Evolutionary conservation across 805 yeast species (phyloP).

Genomic region (Saturnispora quitensis): DNA sequence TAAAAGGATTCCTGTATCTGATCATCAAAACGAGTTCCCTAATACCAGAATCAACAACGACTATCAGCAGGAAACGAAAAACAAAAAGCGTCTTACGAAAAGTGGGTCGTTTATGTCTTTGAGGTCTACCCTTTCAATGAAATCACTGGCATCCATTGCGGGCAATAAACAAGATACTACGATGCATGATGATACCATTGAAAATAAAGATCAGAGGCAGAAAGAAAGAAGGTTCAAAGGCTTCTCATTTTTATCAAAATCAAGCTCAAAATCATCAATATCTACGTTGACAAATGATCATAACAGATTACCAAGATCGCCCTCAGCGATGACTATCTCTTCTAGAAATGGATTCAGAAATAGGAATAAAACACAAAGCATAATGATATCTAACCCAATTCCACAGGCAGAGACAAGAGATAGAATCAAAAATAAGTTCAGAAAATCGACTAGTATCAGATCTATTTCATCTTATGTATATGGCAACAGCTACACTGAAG

Average conservation of each 20-base stretch:
- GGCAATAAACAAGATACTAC: neutral
- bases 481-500: neutral
- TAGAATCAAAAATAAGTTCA: neutral
- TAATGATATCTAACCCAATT: neutral
- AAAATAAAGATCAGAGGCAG: neutral
- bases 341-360: neutral
- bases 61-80: neutral
- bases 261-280: neutral
- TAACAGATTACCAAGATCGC: neutral
- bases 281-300: neutral
- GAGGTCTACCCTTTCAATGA: neutral
- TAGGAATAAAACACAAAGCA: neutral
- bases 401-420: neutral
- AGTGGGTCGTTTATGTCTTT: neutral
- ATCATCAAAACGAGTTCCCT: neutral
- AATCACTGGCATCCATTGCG: neutral
- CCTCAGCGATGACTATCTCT: neutral
- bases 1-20: neutral
- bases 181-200: neutral
- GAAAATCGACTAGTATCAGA: neutral
- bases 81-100: neutral
- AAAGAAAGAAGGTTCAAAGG: neutral
- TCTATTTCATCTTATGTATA: neutral
- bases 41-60: neutral
- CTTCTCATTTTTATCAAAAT: neutral